Conservation (phyloP, 148 eudicot genomes). For the Salicornia ramosissima region DNA sequence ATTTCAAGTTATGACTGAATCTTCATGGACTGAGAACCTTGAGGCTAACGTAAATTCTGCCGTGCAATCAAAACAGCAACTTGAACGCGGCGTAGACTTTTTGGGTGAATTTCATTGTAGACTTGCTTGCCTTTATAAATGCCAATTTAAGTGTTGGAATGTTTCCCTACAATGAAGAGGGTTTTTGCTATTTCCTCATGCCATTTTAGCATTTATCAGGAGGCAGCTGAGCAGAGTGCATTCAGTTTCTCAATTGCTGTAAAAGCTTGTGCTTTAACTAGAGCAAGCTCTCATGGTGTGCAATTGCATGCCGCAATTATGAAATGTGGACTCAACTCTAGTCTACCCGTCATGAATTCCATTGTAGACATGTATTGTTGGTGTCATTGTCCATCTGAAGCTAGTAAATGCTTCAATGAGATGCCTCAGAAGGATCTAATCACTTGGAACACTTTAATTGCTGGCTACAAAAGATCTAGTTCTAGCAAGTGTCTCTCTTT, state of each 20-base stretch:
- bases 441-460: conserved; percentile 90
- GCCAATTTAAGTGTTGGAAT: not conserved
- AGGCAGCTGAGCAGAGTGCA: conserved; percentile 56
- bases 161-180: not conserved
- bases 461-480: conserved; percentile 62
- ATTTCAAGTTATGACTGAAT: too few relatives aligned
- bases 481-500: conserved; percentile 48
- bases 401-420: conserved; percentile 60
- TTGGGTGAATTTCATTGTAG: not conserved
- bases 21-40: too few relatives aligned
- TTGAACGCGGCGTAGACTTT: not conserved
- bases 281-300: conserved; percentile 46
- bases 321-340: conserved; percentile 64
- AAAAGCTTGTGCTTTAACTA: conserved; percentile 66
- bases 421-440: conserved; percentile 62
- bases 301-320: conserved; percentile 65
- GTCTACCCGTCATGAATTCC: conserved; percentile 80
- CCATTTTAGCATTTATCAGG: conserved; percentile 49
- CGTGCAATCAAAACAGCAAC: conserved; percentile 1
- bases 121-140: not conserved
- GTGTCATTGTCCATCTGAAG: conserved; percentile 52
- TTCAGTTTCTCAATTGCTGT: conserved; percentile 72
- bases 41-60: not conserved
- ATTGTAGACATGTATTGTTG: conserved; percentile 85
- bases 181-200: conserved; percentile 20